Evolutionary conservation across 2,329 filamentous ascomycete species (phyloP).

Genomic region (Xylaria sp.): DNA sequence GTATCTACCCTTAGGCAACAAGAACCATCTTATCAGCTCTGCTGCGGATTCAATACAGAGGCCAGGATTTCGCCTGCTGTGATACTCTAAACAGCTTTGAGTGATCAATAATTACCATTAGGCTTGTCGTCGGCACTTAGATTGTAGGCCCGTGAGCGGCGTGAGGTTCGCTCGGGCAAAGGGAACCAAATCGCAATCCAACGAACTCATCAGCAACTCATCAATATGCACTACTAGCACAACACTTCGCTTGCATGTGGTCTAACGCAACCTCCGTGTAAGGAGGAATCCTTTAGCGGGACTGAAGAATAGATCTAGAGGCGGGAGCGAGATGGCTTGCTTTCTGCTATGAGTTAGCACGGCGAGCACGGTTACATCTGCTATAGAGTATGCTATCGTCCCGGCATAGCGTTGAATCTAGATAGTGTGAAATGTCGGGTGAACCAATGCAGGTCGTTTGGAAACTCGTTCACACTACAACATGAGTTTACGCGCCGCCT

Average conservation of each 20-base stretch:
- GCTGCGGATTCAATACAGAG: background rate
- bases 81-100: too few relatives aligned
- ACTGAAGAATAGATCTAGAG: background rate
- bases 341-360: background rate
- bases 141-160: background rate
- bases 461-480: background rate
- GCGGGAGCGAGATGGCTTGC: too few relatives aligned
- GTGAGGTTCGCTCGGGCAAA: background rate
- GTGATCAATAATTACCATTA: too few relatives aligned
- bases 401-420: too few relatives aligned
- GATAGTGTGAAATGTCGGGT: background rate
- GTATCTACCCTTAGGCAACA: background rate
- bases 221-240: background rate
- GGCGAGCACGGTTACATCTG: background rate
- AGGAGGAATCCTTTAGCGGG: background rate
- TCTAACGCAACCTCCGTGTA: background rate
- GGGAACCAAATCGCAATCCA: background rate
- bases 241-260: background rate
- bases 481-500: background rate
- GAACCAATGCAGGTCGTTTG: background rate
- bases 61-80: background rate
- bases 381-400: too few relatives aligned
- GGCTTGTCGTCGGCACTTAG: background rate
- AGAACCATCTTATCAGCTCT: background rate
- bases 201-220: background rate